phyloP scores from a whole-genome alignment of 2,329 filamentous ascomycete genomes.

The Cadophora sp. region DNA sequence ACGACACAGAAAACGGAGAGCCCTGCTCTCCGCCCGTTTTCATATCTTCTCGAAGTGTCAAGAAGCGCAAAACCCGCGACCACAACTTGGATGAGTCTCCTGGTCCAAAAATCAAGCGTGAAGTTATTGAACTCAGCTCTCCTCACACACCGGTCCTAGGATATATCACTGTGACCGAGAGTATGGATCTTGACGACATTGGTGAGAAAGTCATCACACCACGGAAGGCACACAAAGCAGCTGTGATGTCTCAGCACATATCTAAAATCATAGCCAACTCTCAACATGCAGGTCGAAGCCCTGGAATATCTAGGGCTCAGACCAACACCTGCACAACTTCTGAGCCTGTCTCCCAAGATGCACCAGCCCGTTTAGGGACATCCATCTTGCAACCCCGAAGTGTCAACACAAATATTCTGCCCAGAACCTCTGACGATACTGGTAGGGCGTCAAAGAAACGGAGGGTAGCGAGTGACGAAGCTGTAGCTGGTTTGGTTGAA shows the following conservation, averaged over 20 bases:
- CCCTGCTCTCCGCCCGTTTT: constrained; percentile 37
- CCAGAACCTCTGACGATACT: constrained; percentile 33
- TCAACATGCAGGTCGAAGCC: background rate
- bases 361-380: background rate
- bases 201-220: constrained; percentile 46
- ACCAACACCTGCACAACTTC: constrained; percentile 1
- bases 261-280: background rate
- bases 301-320: constrained; percentile 12
- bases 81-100: constrained; percentile 22
- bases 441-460: constrained; percentile 29
- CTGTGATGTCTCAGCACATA: constrained; percentile 20
- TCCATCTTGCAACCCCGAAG: constrained; percentile 40
- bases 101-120: constrained; percentile 39
- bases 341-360: background rate
- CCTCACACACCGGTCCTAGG: constrained; percentile 42
- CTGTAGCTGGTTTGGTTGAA: constrained; percentile 35
- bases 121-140: constrained; percentile 42
- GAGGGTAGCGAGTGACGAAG: constrained; percentile 30
- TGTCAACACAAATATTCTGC: constrained; percentile 39
- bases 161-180: constrained; percentile 39
- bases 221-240: constrained; percentile 40
- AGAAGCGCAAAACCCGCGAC: constrained; percentile 38
- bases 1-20: constrained; percentile 1
- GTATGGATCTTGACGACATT: constrained; percentile 48
- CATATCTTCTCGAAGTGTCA: constrained; percentile 37